A percentile compares a stretch with the other conserved stretches of the same genome.
Evolutionary conservation across 345 rosid species (phyloP).

Genomic region (Acer saccharum): DNA sequence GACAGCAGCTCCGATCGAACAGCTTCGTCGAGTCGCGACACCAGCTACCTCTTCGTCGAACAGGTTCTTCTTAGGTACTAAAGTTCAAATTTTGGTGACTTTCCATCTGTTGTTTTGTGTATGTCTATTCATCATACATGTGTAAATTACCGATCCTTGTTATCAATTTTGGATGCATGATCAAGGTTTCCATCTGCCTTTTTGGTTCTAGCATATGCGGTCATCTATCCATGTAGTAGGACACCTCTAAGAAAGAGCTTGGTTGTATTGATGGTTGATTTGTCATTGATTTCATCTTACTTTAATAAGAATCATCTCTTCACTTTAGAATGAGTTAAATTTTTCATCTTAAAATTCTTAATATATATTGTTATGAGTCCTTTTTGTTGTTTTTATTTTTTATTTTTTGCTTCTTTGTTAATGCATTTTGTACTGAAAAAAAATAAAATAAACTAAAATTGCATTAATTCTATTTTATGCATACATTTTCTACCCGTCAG

Average conservation of each 20-base stretch:
- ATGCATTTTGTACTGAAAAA: background rate
- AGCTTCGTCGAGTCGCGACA: too few relatives aligned
- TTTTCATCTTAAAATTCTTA: background rate
- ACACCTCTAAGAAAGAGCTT: background rate
- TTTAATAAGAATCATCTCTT: background rate
- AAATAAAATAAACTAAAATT: background rate
- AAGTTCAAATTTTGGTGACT: too few relatives aligned
- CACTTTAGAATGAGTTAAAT: background rate
- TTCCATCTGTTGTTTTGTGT: constrained; percentile 24
- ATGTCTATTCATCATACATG: constrained; percentile 16
- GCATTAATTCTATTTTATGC: background rate
- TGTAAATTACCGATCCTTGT: background rate
- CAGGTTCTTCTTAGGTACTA: too few relatives aligned
- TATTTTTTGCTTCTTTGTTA: background rate
- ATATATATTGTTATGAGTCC: background rate
- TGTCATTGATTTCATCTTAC: background rate
- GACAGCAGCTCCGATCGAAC: too few relatives aligned
- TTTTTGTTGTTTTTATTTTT: background rate
- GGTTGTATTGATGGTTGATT: background rate
- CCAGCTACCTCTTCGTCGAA: too few relatives aligned
- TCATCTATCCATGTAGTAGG: background rate
- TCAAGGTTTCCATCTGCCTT: background rate
- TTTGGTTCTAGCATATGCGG: background rate
- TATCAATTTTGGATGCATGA: background rate
- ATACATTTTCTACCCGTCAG: background rate